Evolutionary conservation across 495 filamentous ascomycete species (phyloP), one percentile per base, ranked within the genome.

Genomic region (Cladorrhinum samala): DNA sequence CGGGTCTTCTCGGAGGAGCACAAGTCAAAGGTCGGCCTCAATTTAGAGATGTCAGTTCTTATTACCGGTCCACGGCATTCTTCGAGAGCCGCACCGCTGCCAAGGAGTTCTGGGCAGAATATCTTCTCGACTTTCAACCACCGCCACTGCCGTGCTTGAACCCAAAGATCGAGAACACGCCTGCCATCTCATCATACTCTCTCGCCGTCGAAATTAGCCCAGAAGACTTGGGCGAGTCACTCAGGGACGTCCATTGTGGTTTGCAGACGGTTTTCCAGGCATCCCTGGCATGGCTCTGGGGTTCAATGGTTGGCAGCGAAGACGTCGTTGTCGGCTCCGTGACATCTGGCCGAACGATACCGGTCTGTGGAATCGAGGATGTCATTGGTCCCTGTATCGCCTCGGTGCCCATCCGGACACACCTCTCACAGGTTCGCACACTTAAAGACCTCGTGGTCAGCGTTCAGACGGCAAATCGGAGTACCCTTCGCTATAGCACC

Each of bases 281-380:
- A 8, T 83, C 85, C 6, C 74, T 88, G 55, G 75, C 80, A 1
- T 83, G 84, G 67, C 60, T 93, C 0, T 73, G 90, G 57, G 68
- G 77, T 6, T 72, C 71, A 5, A 78, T 88, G 54, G 62, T 83
- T 11, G 85, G 82, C 19, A 75, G 68, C 27, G 68, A 78, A 9
- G 91, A 95, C 63, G 75, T 90, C 5, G 75, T 82, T 4, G 82
- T 94, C 52, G 91, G 91, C 2, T 80, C 78, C 7, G 84, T 91
- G 13, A 81, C 82, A 24, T 92, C 89, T 23, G 89, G 89, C 3
- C 74, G 89, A 30, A 87, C 83, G 5, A 59, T 86, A 18, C 79
- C 87, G 1, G 57, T 91, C 8, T 52, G 73, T 3, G 77, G 76
- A 0, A 80, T 92, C 40, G 87, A 93, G 47, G 70, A 80, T 13